These are phyloP conservation scores for Botrytis cinerea DNA, from an alignment of 2,329 filamentous ascomycete genomes.

Conservation along the genomic window DNA sequence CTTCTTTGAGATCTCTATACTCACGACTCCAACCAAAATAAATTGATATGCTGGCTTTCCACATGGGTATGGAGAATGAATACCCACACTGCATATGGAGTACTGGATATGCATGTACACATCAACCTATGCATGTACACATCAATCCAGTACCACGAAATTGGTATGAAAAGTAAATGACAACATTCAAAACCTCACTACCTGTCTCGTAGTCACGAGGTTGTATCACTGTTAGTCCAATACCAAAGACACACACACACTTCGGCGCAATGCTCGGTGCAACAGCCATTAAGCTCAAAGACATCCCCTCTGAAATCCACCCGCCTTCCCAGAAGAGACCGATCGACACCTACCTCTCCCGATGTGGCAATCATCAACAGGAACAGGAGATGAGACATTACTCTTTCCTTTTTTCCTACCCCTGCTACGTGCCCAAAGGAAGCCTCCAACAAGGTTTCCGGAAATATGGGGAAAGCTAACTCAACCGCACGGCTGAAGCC, in stretches of 20 bases:
- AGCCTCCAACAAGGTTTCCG: neutral
- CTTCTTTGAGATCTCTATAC: neutral
- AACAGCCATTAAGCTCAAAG: conserved; percentile 13
- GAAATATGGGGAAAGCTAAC: conserved; percentile 13
- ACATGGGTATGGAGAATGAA: conserved; percentile 16
- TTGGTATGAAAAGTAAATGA: conserved; percentile 11
- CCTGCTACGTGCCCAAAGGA: neutral
- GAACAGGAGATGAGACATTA: conserved; percentile 13
- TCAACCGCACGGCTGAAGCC: conserved; percentile 5
- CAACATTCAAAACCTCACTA: conserved; percentile 6
- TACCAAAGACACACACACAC: neutral
- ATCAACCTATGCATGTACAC: conserved; percentile 1
- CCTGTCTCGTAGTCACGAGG: conserved; percentile 10
- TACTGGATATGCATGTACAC: conserved; percentile 1
- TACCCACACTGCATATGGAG: conserved; percentile 6
- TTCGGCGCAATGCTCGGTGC: conserved; percentile 12
- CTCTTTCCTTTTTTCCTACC: neutral
- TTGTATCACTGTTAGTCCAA: neutral
- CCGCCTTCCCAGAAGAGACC: neutral
- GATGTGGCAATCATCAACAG: conserved; percentile 1
- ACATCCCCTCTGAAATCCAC: neutral
- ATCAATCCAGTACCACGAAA: neutral
- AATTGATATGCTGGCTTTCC: conserved; percentile 16
- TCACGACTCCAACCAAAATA: neutral
- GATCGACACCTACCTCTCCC: neutral